phyloP scores from a whole-genome alignment of 208 protist species.

The Lotmaria passim region DNA sequence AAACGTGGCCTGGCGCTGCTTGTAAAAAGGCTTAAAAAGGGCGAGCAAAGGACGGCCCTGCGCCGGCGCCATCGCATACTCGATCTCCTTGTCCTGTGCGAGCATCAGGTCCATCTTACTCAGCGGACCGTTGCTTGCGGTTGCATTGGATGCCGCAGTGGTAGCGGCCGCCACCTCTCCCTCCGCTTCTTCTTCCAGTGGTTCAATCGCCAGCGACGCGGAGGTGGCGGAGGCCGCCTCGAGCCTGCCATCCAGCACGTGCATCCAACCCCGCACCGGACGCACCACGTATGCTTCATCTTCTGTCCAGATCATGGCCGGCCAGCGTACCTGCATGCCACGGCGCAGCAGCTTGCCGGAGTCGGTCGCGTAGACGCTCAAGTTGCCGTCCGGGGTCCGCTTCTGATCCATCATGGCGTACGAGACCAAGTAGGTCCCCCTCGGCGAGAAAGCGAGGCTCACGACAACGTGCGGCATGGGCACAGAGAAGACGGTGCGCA shows the following conservation, averaged over 20 bases:
- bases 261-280: constrained; percentile 73
- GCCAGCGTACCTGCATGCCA: constrained; percentile 83
- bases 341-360: constrained; percentile 61
- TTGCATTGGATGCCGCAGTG: background rate
- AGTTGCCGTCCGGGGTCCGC: constrained; percentile 78
- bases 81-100: constrained; percentile 81
- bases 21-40: constrained; percentile 86
- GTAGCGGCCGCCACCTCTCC: background rate
- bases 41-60: constrained; percentile 65
- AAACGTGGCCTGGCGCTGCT: constrained; percentile 72
- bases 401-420: constrained; percentile 85
- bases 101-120: constrained; percentile 82
- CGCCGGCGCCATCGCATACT: constrained; percentile 57
- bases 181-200: constrained; percentile 14
- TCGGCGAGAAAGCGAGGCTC: constrained; percentile 68
- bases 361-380: constrained; percentile 64
- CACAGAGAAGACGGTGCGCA: constrained; percentile 63
- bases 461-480: constrained; percentile 69
- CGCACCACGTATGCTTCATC: constrained; percentile 72
- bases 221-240: constrained; percentile 9
- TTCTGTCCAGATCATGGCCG: constrained; percentile 75
- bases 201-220: constrained; percentile 13
- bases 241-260: constrained; percentile 66
- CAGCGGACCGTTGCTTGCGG: constrained; percentile 34
- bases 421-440: constrained; percentile 72